Percentiles rank a stretch among this genome's conserved stretches.
Evolutionary conservation across 257 asterid genomes (phyloP).

Genomic region (Linaria vulgaris): DNA sequence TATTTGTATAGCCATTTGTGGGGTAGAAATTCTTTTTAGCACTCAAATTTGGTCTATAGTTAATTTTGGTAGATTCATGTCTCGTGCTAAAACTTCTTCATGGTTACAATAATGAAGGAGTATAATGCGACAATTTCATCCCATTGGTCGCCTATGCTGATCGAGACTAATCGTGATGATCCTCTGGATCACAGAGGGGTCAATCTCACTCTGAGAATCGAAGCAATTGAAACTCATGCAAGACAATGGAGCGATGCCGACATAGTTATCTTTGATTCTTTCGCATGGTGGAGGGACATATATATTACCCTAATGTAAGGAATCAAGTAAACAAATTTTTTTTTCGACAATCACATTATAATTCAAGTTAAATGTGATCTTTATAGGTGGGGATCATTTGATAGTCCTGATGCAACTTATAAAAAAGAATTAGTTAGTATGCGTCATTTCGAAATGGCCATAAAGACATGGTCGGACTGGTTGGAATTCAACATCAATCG

Average conservation of each 20-base stretch:
- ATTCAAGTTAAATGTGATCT: not conserved
- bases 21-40: too few relatives aligned
- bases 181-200: constrained; percentile 29
- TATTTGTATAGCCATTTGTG: too few relatives aligned
- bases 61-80: not conserved
- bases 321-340: not conserved
- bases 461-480: constrained; percentile 73
- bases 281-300: constrained; percentile 66
- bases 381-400: constrained; percentile 32
- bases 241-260: constrained; percentile 78
- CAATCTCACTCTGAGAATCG: constrained; percentile 43
- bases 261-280: constrained; percentile 67
- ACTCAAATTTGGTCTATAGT: too few relatives aligned
- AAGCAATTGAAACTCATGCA: constrained; percentile 64
- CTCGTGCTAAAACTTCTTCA: too few relatives aligned
- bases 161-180: constrained; percentile 81
- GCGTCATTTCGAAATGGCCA: constrained; percentile 48
- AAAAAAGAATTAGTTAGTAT: constrained; percentile 24
- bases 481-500: constrained; percentile 50
- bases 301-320: constrained; percentile 56
- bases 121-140: constrained; percentile 69
- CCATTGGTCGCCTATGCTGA: constrained; percentile 81
- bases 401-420: constrained; percentile 38
- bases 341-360: not conserved
- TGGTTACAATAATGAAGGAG: constrained; percentile 40